phyloP scores from a whole-genome alignment of 768 basidiomycete genomes.

The Rhodotorula kratochvilovae region DNA sequence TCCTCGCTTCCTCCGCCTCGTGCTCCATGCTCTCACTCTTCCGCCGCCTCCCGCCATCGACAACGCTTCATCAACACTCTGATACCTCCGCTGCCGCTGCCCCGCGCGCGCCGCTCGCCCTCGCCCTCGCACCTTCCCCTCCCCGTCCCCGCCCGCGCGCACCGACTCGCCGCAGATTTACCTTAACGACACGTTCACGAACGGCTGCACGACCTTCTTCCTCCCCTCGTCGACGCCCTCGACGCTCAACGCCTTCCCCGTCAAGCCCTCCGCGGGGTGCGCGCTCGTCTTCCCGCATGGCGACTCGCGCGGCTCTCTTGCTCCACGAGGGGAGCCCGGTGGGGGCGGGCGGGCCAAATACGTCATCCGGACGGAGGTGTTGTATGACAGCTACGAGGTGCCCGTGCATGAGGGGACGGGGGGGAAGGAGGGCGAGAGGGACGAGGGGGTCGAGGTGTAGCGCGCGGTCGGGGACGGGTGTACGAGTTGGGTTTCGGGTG shows the following conservation, averaged over 20 bases:
- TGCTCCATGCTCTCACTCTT: no score
- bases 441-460: neutral
- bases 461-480: no score
- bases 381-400: neutral
- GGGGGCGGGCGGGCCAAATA: constrained; percentile 33
- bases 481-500: no score
- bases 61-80: no score
- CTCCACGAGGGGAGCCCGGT: constrained; percentile 37
- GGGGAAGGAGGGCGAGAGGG: neutral
- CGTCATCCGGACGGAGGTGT: constrained; percentile 33
- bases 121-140: constrained; percentile 2
- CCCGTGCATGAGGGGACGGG: neutral
- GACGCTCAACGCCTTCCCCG: constrained; percentile 54
- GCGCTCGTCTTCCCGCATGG: constrained; percentile 53
- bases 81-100: no score
- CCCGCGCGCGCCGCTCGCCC: no score
- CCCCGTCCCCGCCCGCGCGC: no score
- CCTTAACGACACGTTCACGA: constrained; percentile 54
- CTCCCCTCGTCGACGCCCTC: constrained; percentile 52
- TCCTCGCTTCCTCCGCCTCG: neutral
- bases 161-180: constrained; percentile 53
- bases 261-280: constrained; percentile 54
- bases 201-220: constrained; percentile 59
- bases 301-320: constrained; percentile 10
- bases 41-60: no score